phyloP scores from a whole-genome alignment of 2,329 filamentous ascomycete genomes.

The Aspergillus sp. region DNA sequence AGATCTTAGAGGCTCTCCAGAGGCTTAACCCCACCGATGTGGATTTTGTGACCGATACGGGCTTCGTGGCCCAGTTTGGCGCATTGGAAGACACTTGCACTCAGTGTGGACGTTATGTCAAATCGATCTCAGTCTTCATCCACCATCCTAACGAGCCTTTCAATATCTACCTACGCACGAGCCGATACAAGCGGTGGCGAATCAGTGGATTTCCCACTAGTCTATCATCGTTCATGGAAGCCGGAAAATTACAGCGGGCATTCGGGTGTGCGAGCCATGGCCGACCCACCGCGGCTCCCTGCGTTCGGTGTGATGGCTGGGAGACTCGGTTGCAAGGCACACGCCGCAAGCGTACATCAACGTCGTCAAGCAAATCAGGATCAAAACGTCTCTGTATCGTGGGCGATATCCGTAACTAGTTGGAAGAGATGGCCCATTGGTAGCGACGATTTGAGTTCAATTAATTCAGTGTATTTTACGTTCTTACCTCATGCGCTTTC shows the following conservation, averaged over 20 bases:
- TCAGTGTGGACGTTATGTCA: conserved; percentile 5
- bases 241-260: conserved; percentile 3
- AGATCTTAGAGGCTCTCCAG: conserved; percentile 8
- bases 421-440: too few relatives aligned
- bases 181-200: conserved; percentile 5
- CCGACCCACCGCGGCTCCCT: background rate
- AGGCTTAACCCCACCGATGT: conserved; percentile 11
- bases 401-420: too few relatives aligned
- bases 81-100: conserved; percentile 3
- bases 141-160: conserved; percentile 1
- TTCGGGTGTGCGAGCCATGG: conserved; percentile 1
- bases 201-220: conserved; percentile 7
- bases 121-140: conserved; percentile 3
- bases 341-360: too few relatives aligned
- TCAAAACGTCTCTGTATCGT: too few relatives aligned
- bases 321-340: too few relatives aligned
- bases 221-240: conserved; percentile 2
- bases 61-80: conserved; percentile 1
- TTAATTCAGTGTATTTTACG: too few relatives aligned
- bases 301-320: too few relatives aligned
- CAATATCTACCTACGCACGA: conserved; percentile 5
- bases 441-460: too few relatives aligned
- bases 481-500: too few relatives aligned
- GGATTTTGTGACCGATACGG: conserved; percentile 7
- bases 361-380: too few relatives aligned